Evolutionary conservation across 495 filamentous ascomycete species (phyloP).

Genomic region (Aspergillus bertholletiae): DNA sequence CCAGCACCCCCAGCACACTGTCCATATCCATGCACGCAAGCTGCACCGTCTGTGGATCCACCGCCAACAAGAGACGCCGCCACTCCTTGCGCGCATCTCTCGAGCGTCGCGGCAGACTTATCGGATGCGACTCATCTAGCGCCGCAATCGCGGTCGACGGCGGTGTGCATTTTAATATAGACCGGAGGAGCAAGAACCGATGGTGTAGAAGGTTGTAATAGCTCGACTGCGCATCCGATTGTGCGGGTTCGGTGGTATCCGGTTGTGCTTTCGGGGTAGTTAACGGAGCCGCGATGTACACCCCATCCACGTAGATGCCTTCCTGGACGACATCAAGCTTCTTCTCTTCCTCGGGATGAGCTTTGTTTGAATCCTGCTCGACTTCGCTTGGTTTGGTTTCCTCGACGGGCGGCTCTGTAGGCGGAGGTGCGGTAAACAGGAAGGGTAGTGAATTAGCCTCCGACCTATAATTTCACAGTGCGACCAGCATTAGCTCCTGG

Average conservation of each 20-base stretch:
- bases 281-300: conserved; percentile 40
- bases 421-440: conserved; percentile 55
- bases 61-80: conserved; percentile 47
- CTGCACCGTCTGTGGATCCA: conserved; percentile 64
- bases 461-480: conserved; percentile 46
- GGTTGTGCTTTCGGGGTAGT: not conserved
- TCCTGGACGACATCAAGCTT: not conserved
- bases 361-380: not conserved
- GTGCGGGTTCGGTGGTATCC: conserved; percentile 6
- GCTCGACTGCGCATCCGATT: conserved; percentile 49
- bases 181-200: conserved; percentile 57
- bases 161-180: conserved; percentile 52
- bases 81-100: conserved; percentile 40
- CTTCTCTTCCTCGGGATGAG: not conserved
- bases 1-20: conserved; percentile 51
- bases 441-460: conserved; percentile 69
- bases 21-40: conserved; percentile 64
- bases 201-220: conserved; percentile 62
- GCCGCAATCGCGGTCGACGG: conserved; percentile 43
- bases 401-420: conserved; percentile 6
- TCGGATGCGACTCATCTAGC: conserved; percentile 56
- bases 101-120: conserved; percentile 47
- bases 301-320: conserved; percentile 19
- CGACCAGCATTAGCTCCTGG: not conserved
- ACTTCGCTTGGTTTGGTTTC: not conserved